These are phyloP conservation scores for Aspergillus felis DNA, from an alignment of 2,329 filamentous ascomycete species.

Conservation along the genomic window DNA sequence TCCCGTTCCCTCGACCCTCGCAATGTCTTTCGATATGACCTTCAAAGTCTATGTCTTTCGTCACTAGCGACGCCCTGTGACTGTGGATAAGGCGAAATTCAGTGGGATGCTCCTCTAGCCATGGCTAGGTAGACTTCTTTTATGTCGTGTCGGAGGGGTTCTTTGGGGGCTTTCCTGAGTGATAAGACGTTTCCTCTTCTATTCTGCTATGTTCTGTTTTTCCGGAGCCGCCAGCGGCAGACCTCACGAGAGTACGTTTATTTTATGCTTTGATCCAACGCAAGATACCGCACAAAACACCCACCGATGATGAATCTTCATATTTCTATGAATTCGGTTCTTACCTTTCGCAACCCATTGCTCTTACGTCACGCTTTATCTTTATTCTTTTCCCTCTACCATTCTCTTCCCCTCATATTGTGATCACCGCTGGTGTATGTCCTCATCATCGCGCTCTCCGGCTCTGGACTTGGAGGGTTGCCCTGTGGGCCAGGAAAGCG, in stretches of 20 bases:
- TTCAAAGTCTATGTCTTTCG: slow-evolving; percentile 9
- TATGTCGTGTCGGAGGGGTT: slow-evolving; percentile 12
- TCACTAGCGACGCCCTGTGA: slow-evolving; percentile 12
- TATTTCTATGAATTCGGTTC: slow-evolving; percentile 13
- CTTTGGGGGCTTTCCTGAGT: slow-evolving; percentile 9
- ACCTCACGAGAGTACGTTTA: slow-evolving; percentile 25
- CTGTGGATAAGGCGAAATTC: slow-evolving; percentile 8
- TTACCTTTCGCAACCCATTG: slow-evolving; percentile 2
- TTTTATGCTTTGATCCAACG: slow-evolving; percentile 28
- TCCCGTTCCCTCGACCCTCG: slow-evolving; percentile 4
- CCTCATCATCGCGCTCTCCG: not conserved
- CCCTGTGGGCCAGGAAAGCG: not conserved
- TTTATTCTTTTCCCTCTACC: slow-evolving; percentile 2
- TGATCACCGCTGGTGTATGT: not conserved
- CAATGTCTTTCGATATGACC: slow-evolving; percentile 12
- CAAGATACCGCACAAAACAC: slow-evolving; percentile 37
- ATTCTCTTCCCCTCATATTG: not conserved
- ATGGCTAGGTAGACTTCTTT: slow-evolving; percentile 5
- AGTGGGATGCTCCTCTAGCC: slow-evolving; percentile 4
- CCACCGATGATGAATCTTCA: slow-evolving; percentile 32
- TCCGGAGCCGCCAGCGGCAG: slow-evolving; percentile 18
- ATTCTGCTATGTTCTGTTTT: not conserved
- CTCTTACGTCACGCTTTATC: slow-evolving; percentile 3
- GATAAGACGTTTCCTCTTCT: slow-evolving; percentile 10
- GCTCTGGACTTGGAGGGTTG: not conserved